phyloP scores from a whole-genome alignment of 768 basidiomycete species.

The Trametes gibbosa region DNA sequence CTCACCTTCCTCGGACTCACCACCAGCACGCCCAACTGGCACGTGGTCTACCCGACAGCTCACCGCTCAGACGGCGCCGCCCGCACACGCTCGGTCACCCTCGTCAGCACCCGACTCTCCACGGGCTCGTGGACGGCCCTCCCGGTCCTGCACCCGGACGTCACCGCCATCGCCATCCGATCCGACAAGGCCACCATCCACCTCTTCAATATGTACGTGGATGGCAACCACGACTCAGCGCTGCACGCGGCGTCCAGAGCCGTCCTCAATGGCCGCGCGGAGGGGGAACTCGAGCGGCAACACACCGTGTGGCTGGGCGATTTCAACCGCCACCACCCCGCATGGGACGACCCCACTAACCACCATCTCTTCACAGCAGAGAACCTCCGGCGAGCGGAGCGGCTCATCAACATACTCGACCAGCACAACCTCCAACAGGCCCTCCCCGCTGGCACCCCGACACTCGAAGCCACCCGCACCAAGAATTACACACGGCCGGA shows the following conservation, averaged over 20 bases:
- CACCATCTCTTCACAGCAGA: constrained; percentile 34
- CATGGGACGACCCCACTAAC: constrained; percentile 38
- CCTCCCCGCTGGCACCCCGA: constrained; percentile 35
- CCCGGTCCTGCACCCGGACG: constrained; percentile 20
- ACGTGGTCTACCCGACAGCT: constrained; percentile 26
- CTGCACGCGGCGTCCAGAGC: constrained; percentile 11
- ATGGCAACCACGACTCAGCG: constrained; percentile 26
- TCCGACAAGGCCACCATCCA: constrained; percentile 18
- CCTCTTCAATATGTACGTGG: constrained; percentile 41
- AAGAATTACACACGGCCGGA: constrained; percentile 40
- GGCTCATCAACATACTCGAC: constrained; percentile 28
- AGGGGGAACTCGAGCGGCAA: background rate
- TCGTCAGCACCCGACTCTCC: constrained; percentile 10
- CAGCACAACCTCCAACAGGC: constrained; percentile 33
- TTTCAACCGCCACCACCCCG: constrained; percentile 18
- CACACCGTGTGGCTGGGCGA: constrained; percentile 32
- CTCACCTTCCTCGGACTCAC: constrained; percentile 25
- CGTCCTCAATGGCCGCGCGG: background rate
- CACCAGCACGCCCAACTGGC: constrained; percentile 14
- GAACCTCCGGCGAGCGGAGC: constrained; percentile 23
- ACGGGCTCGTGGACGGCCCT: constrained; percentile 16
- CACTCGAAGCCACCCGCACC: constrained; percentile 27
- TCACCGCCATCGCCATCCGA: constrained; percentile 29
- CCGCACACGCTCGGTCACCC: constrained; percentile 6
- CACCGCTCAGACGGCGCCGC: constrained; percentile 9